Percentiles rank a stretch among this genome's conserved stretches.
Conservation (phyloP, 1,284 basidiomycete genomes). For the Moesziomyces globuligerus region DNA sequence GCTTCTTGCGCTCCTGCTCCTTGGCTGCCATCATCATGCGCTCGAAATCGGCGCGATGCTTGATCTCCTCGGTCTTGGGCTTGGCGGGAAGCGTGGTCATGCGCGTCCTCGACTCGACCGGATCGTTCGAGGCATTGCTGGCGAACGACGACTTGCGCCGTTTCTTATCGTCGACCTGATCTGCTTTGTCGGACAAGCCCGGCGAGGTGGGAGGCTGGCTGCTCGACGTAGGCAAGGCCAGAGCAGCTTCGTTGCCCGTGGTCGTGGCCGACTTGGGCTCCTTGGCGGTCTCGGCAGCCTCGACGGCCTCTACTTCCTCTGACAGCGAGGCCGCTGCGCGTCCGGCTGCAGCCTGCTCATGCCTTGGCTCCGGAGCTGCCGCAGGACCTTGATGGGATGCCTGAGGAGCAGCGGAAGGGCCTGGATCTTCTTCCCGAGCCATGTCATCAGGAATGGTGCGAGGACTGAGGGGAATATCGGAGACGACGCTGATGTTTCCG, state of each 20-base stretch:
- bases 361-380: too few relatives aligned
- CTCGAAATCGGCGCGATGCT: conserved; percentile 88
- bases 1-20: conserved; percentile 44
- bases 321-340: conserved; percentile 19
- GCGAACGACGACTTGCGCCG: conserved; percentile 43
- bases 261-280: background rate
- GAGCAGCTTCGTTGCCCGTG: background rate
- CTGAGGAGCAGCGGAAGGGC: too few relatives aligned
- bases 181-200: conserved; percentile 45
- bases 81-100: conserved; percentile 88
- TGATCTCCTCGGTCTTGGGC: conserved; percentile 79
- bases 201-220: conserved; percentile 1
- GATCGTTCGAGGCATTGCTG: conserved; percentile 51
- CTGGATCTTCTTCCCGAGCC: background rate
- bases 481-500: conserved; percentile 37
- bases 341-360: background rate
- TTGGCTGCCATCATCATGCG: conserved; percentile 80
- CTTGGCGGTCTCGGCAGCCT: background rate
- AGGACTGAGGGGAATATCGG: conserved; percentile 25
- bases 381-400: too few relatives aligned
- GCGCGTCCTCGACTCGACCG: conserved; percentile 71
- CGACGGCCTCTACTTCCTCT: conserved; percentile 23
- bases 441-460: conserved; percentile 4
- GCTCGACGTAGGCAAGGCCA: background rate
- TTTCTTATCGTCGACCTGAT: conserved; percentile 16